Evolutionary conservation across 2,329 filamentous ascomycete genomes (phyloP).

Genomic region (Fusarium incarnatum): DNA sequence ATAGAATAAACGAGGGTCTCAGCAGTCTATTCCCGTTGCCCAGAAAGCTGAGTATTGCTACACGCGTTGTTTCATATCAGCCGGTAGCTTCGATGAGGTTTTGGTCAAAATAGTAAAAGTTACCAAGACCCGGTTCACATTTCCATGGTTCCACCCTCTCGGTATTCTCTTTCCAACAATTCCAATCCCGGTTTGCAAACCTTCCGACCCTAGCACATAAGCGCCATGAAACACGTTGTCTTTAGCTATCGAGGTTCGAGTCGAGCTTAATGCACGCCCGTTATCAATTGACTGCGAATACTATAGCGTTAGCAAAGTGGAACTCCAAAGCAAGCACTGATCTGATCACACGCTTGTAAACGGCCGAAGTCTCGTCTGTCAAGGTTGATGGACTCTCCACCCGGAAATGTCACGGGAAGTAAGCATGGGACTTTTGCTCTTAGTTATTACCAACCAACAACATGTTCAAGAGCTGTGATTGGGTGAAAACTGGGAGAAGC

Average conservation of each 20-base stretch:
- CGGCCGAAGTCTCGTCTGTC: background rate
- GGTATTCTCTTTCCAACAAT: too few relatives aligned
- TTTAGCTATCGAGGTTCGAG: fast-evolving
- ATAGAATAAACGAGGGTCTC: too few relatives aligned
- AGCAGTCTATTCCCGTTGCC: too few relatives aligned
- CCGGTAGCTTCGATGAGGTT: too few relatives aligned
- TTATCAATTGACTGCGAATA: background rate
- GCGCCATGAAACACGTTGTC: background rate
- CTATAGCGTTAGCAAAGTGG: background rate
- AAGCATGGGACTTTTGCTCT: background rate
- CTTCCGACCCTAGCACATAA: too few relatives aligned
- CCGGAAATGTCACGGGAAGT: background rate
- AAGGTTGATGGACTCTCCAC: background rate
- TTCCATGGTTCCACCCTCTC: too few relatives aligned
- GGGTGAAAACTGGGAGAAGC: background rate
- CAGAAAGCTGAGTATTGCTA: fast-evolving
- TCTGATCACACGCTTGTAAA: background rate
- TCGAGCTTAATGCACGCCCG: too few relatives aligned
- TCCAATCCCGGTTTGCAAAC: too few relatives aligned
- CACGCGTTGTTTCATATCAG: too few relatives aligned
- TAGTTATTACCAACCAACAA: background rate
- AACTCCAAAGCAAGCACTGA: too few relatives aligned
- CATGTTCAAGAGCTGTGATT: background rate
- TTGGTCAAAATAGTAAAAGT: too few relatives aligned
- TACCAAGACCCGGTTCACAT: too few relatives aligned